A percentile compares a stretch with the other conserved stretches of the same genome.
Conservation (phyloP, 2,329 filamentous ascomycete species). For the Fusarium sp. region DNA sequence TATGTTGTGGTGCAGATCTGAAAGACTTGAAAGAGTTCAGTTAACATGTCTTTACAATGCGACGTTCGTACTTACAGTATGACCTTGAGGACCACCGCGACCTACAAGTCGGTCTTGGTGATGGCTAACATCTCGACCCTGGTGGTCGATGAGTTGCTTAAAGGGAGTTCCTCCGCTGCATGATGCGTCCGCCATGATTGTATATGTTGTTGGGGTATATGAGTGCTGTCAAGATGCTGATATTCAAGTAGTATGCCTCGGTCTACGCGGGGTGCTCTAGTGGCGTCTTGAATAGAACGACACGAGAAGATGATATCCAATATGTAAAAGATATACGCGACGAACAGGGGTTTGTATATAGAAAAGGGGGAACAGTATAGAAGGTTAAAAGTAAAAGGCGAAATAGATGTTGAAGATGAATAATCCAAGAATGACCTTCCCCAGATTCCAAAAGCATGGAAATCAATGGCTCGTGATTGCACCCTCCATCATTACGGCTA, state of each 20-base stretch:
- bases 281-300: background rate
- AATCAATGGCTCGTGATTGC: slow-evolving; percentile 43
- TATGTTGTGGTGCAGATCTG: slow-evolving; percentile 47
- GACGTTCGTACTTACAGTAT: slow-evolving; percentile 45
- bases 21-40: slow-evolving; percentile 46
- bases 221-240: slow-evolving; percentile 2
- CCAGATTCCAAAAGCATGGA: slow-evolving; percentile 18
- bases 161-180: slow-evolving; percentile 58
- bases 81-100: slow-evolving; percentile 44
- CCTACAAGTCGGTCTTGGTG: slow-evolving; percentile 55
- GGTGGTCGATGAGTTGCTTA: slow-evolving; percentile 57
- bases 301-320: background rate
- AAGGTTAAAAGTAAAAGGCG: background rate
- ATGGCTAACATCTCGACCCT: slow-evolving; percentile 55
- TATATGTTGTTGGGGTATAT: background rate
- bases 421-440: slow-evolving; percentile 23
- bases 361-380: background rate
- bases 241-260: slow-evolving; percentile 31
- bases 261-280: slow-evolving; percentile 20
- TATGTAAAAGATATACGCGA: background rate
- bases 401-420: slow-evolving; percentile 27
- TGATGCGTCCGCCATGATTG: slow-evolving; percentile 55
- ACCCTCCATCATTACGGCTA: slow-evolving; percentile 25
- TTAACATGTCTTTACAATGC: background rate
- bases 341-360: background rate